Base-by-base conservation (phyloP, 169 alveolate species). In the Eimeria praecox region DNA sequence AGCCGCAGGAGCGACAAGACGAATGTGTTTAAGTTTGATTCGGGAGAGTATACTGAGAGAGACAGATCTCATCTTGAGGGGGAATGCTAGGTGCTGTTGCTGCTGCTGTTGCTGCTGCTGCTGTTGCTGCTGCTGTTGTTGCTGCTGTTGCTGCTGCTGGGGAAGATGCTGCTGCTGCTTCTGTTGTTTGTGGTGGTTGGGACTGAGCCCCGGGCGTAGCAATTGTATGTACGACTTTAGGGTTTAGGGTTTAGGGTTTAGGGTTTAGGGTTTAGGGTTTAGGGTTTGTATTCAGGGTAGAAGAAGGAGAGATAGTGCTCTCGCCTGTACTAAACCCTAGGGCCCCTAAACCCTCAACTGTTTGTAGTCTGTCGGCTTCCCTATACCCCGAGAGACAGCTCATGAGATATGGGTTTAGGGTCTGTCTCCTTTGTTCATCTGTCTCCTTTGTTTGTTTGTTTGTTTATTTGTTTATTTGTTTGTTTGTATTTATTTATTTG, bases 371-470 rank as follows among this genome's bases (percentile, higher is more conserved):
- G 91, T 62, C 95, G 83, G 10, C 90, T 91, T 20, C 82, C 66
- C 64, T 91, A 66, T 91, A 91, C 71, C 90, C 83, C 2, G 95
- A 91, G 78, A 38, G 71, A 9, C 95, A 91, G 91, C 38, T 73
- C 40, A 46, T 91, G 78, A 20, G 69, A 59, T 83, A 91, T 64
- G 95, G 95, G 54, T 91, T 91, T 90, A 91, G 77, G 91, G 95
- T 78, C 18, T n/a, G 64, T 18, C 33, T n/a, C 22, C n/a, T n/a
- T n/a, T n/a, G n/a, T n/a, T n/a, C n/a, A n/a, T 38, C 8, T 38
- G 14, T n/a, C 49, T 33, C 9, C 38, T 38, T 73, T 52, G 20
- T 52, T 14, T 52, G 59, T 14, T 52, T 52, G 59, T 14, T 52
- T 52, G 20, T 52, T 42, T 20, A 10, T 75, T 9, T 4, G 9